Evolutionary conservation across 2,329 filamentous ascomycete genomes (phyloP).

Genomic region (Trichoderma brevicompactum): DNA sequence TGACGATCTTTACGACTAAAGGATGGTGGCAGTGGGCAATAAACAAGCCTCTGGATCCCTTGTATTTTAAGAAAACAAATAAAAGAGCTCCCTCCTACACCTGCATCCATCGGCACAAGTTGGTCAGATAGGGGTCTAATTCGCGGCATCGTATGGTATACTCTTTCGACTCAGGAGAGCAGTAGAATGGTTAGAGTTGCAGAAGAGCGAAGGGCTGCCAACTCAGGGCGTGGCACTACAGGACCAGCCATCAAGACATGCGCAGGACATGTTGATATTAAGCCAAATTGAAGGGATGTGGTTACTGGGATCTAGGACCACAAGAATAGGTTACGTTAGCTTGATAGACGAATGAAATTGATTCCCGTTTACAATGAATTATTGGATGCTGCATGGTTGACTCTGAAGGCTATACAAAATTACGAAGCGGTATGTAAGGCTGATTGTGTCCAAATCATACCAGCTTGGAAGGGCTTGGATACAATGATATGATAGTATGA

Average conservation of each 20-base stretch:
- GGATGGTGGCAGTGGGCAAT: slow-evolving; percentile 5
- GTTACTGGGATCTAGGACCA: slow-evolving; percentile 4
- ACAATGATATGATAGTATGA: no score
- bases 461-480: background rate
- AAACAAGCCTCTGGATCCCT: slow-evolving; percentile 36
- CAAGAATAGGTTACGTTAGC: slow-evolving; percentile 27
- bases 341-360: slow-evolving; percentile 32
- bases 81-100: slow-evolving; percentile 43
- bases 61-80: slow-evolving; percentile 49
- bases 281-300: slow-evolving; percentile 7
- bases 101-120: slow-evolving; percentile 37
- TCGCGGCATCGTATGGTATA: slow-evolving; percentile 35
- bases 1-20: slow-evolving; percentile 95
- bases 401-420: background rate
- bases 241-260: slow-evolving; percentile 24
- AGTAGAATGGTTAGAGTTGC: slow-evolving; percentile 40
- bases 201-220: slow-evolving; percentile 1
- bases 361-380: background rate
- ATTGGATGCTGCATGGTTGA: background rate
- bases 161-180: slow-evolving; percentile 42
- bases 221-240: slow-evolving; percentile 27
- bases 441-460: no score
- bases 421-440: no score
- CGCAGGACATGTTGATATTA: slow-evolving; percentile 12
- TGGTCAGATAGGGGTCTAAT: slow-evolving; percentile 33